phyloP scores from a whole-genome alignment of 1,284 basidiomycete species.

The Ustilago cynodontis region DNA sequence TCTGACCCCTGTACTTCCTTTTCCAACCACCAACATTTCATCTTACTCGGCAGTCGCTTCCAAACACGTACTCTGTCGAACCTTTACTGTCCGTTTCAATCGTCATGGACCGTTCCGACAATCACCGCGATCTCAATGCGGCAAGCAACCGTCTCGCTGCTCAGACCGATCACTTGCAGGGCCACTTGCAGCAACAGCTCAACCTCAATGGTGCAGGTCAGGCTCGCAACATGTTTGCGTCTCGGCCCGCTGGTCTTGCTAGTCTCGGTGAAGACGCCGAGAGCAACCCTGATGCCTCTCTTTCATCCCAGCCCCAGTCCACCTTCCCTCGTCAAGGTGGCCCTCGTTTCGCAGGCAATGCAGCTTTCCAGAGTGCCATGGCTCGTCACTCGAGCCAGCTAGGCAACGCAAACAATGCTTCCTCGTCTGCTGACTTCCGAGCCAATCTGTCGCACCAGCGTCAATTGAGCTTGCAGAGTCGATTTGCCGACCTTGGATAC shows the following conservation, averaged over 20 bases:
- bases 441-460: conserved; percentile 51
- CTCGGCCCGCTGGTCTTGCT: conserved; percentile 51
- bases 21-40: not conserved
- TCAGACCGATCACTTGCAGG: conserved; percentile 61
- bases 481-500: conserved; percentile 64
- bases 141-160: conserved; percentile 50
- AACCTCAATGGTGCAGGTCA: conserved; percentile 31
- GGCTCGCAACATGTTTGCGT: conserved; percentile 47
- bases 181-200: conserved; percentile 64
- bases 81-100: no score
- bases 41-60: not conserved
- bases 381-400: conserved; percentile 54
- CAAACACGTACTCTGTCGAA: not conserved
- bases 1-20: not conserved
- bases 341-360: conserved; percentile 64
- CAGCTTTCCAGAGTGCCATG: conserved; percentile 62
- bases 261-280: conserved; percentile 61
- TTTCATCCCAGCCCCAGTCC: conserved; percentile 21
- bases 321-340: conserved; percentile 44
- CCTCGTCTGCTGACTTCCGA: conserved; percentile 36
- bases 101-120: conserved; percentile 30
- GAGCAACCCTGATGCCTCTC: conserved; percentile 19
- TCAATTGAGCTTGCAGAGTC: conserved; percentile 56
- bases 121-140: conserved; percentile 43
- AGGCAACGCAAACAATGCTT: conserved; percentile 17